Evolutionary conservation across 164 flowering plant species (phyloP).

Genomic region (Piper betle): DNA sequence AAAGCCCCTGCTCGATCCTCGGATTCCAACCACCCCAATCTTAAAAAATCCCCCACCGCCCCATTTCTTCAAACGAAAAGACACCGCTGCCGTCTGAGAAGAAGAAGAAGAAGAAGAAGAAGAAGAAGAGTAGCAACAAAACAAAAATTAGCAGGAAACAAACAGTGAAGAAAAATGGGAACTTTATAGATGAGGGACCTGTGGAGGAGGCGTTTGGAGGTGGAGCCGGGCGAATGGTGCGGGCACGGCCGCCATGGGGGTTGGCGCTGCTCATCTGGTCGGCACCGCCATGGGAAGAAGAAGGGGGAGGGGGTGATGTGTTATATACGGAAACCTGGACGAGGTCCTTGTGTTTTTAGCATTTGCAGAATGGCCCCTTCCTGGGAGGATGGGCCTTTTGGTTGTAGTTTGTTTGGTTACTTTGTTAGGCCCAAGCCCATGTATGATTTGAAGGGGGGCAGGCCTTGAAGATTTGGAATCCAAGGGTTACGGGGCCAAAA

Average conservation of each 20-base stretch:
- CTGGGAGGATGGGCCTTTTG: not conserved
- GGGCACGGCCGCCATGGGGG: not conserved
- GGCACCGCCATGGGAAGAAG: too few relatives aligned
- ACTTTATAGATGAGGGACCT: not conserved
- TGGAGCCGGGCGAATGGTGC: not conserved
- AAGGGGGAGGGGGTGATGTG: too few relatives aligned
- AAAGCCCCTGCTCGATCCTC: slow-evolving; percentile 2
- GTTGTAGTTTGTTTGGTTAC: not conserved
- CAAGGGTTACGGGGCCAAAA: too few relatives aligned
- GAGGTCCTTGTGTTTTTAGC: not conserved
- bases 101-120: not conserved
- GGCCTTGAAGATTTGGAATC: too few relatives aligned
- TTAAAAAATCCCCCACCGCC: slow-evolving; percentile 3
- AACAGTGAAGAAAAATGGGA: not conserved
- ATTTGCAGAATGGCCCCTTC: not conserved
- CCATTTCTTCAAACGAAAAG: not conserved
- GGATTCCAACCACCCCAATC: too few relatives aligned
- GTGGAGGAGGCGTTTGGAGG: not conserved
- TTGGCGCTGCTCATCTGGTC: not conserved
- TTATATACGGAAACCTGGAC: too few relatives aligned
- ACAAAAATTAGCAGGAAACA: too few relatives aligned
- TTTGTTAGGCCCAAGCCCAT: too few relatives aligned
- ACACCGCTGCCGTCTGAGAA: not conserved
- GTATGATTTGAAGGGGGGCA: too few relatives aligned
- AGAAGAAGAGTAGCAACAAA: not conserved